Percentiles rank a stretch among this genome's conserved stretches.
Conservation (phyloP, 2,329 filamentous ascomycete species). For the Colletotrichum simmondsii region DNA sequence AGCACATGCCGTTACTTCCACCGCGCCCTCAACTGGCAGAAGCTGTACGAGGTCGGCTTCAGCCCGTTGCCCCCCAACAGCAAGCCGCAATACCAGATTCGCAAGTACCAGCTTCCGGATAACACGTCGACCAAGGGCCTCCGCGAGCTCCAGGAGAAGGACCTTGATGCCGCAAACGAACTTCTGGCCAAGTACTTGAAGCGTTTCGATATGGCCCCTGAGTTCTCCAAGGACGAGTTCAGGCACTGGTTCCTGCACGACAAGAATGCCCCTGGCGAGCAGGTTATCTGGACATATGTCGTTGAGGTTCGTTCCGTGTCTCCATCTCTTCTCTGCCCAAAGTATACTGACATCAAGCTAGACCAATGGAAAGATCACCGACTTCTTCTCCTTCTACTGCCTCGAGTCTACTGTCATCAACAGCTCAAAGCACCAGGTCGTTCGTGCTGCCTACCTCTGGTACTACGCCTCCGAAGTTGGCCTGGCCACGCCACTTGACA, state of each 20-base stretch:
- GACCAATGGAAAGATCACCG: conserved; percentile 81
- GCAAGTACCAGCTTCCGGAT: conserved; percentile 85
- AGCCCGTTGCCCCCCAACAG: conserved; percentile 86
- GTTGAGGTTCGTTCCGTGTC: conserved; percentile 69
- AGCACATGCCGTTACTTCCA: conserved; percentile 97
- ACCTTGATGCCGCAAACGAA: conserved; percentile 79
- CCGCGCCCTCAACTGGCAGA: conserved; percentile 93
- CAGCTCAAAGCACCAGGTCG: conserved; percentile 78
- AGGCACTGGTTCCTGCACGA: conserved; percentile 88
- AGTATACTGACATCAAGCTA: conserved; percentile 40
- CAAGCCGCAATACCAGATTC: conserved; percentile 86
- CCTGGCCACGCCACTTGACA: conserved; percentile 67
- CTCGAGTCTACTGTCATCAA: conserved; percentile 94
- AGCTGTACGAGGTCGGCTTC: conserved; percentile 94
- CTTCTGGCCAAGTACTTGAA: conserved; percentile 82
- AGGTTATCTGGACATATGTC: conserved; percentile 94
- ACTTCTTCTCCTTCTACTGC: conserved; percentile 97
- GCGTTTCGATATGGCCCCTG: conserved; percentile 85
- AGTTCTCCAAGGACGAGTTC: conserved; percentile 83
- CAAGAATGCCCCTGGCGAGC: conserved; percentile 71
- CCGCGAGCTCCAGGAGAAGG: conserved; percentile 81
- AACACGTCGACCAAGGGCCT: conserved; percentile 79
- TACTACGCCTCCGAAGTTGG: conserved; percentile 93
- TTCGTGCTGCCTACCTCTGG: conserved; percentile 94
- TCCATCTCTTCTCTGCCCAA: neutral